A percentile compares a stretch with the other conserved stretches of the same genome.
phyloP scores from a whole-genome alignment of 129 eudicot species.

The Heracleum sosnowskyi region DNA sequence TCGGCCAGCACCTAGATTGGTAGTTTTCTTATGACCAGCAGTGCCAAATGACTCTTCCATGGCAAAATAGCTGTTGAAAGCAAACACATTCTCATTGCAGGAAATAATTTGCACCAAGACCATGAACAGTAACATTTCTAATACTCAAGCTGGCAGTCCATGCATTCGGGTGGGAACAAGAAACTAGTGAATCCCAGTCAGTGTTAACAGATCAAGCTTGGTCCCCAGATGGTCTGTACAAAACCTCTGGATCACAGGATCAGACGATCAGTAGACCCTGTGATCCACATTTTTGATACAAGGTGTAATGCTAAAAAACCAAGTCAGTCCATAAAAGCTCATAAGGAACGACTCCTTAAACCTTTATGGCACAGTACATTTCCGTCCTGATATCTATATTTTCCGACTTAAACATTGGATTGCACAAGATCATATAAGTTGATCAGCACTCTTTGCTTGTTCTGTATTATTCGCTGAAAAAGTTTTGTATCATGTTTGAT shows the following conservation, averaged over 20 bases:
- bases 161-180: conserved; percentile 91
- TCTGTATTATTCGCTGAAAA: background rate
- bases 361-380: conserved; percentile 79
- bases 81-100: too few relatives aligned
- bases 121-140: too few relatives aligned
- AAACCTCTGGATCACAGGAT: conserved; percentile 92
- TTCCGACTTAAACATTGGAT: conserved; percentile 69
- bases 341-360: conserved; percentile 85
- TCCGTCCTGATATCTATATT: conserved; percentile 88
- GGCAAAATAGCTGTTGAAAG: too few relatives aligned
- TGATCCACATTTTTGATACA: conserved; percentile 75
- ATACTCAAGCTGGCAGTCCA: conserved; percentile 73
- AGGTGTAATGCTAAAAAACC: conserved; percentile 65
- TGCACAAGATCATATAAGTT: conserved; percentile 54
- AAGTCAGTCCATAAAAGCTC: conserved; percentile 72
- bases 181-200: conserved; percentile 86
- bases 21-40: too few relatives aligned
- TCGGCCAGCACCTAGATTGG: too few relatives aligned
- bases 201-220: conserved; percentile 90
- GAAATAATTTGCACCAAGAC: too few relatives aligned
- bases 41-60: too few relatives aligned
- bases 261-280: conserved; percentile 88
- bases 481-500: background rate
- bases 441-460: background rate
- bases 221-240: conserved; percentile 84